Evolutionary conservation across 169 alveolate species (phyloP).

Genomic region (Condylostoma magnum): DNA sequence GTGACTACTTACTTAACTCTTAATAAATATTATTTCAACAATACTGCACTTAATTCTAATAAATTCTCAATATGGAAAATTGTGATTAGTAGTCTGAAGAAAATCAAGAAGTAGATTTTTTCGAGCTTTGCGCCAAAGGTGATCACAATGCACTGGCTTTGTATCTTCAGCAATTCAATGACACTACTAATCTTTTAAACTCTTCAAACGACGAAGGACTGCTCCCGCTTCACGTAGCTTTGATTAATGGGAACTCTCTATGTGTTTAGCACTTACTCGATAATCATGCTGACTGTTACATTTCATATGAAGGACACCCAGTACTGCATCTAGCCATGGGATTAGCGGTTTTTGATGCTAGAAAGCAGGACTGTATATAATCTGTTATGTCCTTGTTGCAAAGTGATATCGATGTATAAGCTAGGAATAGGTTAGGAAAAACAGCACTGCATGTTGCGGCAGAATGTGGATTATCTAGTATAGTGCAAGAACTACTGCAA

Average conservation of each 20-base stretch:
- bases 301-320: constrained; percentile 24
- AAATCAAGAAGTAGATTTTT: neutral
- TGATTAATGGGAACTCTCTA: neutral
- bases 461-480: too few species aligned
- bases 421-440: too few species aligned
- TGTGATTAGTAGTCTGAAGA: too few species aligned
- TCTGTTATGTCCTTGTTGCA: too few species aligned
- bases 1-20: too few species aligned
- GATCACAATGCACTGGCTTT: neutral
- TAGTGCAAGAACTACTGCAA: too few species aligned
- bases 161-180: neutral
- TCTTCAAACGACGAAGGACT: neutral
- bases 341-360: neutral
- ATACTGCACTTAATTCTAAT: too few species aligned
- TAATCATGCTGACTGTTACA: neutral
- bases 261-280: neutral
- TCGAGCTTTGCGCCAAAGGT: constrained; percentile 5
- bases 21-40: too few species aligned
- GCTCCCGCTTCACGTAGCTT: constrained; percentile 1
- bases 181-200: neutral
- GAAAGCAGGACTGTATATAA: neutral
- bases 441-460: too few species aligned
- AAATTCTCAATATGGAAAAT: too few species aligned
- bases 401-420: too few species aligned
- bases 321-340: constrained; percentile 5